A percentile compares a stretch with the other conserved stretches of the same genome.
Evolutionary conservation across 1,139 yeast genomes (phyloP).

Genomic region (Lodderomyces jiufengensis): DNA sequence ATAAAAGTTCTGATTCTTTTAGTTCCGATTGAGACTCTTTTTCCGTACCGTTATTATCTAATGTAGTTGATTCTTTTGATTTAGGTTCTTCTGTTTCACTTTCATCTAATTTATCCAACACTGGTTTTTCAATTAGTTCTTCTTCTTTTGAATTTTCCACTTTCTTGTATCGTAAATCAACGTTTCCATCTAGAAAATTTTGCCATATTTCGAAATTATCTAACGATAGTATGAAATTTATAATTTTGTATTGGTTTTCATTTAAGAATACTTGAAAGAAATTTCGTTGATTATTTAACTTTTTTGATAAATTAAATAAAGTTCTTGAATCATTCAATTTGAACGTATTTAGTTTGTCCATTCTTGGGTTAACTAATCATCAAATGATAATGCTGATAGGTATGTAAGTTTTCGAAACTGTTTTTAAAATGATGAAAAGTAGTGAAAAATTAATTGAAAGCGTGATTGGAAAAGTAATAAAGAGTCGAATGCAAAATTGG

Average conservation of each 20-base stretch:
- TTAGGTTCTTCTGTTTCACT: constrained; percentile 4
- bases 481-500: no score
- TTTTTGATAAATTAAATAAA: constrained; percentile 47
- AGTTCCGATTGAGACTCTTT: no score
- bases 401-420: no score
- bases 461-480: no score
- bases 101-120: constrained; percentile 4
- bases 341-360: constrained; percentile 45
- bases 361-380: constrained; percentile 11
- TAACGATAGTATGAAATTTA: constrained; percentile 38
- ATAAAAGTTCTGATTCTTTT: not conserved
- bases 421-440: no score
- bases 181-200: constrained; percentile 52
- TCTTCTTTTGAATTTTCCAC: constrained; percentile 12
- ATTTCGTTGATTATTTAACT: constrained; percentile 37
- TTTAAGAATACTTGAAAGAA: constrained; percentile 59
- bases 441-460: no score
- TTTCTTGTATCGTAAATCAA: constrained; percentile 25
- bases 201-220: constrained; percentile 44
- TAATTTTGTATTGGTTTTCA: constrained; percentile 56
- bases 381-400: no score
- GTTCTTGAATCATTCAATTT: constrained; percentile 36
- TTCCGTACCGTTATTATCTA: no score
- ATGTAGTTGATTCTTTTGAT: no score
- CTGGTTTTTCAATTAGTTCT: constrained; percentile 4